phyloP scores from a whole-genome alignment of 306 rosid species.

The Cicer cuneatum region DNA sequence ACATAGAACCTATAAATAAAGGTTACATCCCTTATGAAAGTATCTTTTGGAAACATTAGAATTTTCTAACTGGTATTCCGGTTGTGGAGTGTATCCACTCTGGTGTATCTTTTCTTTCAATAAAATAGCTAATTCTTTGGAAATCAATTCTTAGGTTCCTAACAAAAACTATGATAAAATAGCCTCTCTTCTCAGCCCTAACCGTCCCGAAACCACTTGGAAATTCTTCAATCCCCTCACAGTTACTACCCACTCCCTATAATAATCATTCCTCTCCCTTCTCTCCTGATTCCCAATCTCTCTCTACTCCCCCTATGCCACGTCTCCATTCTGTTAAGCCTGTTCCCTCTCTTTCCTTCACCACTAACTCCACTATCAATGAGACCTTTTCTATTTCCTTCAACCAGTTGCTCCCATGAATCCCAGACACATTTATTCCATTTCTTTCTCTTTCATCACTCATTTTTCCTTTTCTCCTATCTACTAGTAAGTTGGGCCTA shows the following conservation, averaged over 20 bases:
- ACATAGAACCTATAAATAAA: too few species aligned
- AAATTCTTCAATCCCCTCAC: background rate
- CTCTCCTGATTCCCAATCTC: background rate
- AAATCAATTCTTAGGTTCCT: too few species aligned
- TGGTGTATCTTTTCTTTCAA: too few species aligned
- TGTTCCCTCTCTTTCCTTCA: background rate
- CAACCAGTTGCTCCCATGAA: background rate
- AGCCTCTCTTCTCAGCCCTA: constrained; percentile 11
- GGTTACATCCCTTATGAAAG: too few species aligned
- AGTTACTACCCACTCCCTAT: constrained; percentile 1
- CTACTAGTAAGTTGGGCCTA: background rate
- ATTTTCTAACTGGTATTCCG: too few species aligned
- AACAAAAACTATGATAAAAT: background rate
- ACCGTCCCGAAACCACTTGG: background rate
- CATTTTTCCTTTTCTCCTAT: background rate
- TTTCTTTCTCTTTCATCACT: background rate
- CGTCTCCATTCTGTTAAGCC: background rate
- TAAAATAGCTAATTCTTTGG: too few species aligned
- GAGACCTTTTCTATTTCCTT: background rate
- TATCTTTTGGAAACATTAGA: too few species aligned
- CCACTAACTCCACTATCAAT: background rate
- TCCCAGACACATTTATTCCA: background rate
- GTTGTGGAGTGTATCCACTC: too few species aligned
- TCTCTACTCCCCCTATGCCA: background rate
- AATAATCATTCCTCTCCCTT: constrained; percentile 7